Conservation (phyloP, 805 yeast genomes). For the Diddensiella transvaalensis region DNA sequence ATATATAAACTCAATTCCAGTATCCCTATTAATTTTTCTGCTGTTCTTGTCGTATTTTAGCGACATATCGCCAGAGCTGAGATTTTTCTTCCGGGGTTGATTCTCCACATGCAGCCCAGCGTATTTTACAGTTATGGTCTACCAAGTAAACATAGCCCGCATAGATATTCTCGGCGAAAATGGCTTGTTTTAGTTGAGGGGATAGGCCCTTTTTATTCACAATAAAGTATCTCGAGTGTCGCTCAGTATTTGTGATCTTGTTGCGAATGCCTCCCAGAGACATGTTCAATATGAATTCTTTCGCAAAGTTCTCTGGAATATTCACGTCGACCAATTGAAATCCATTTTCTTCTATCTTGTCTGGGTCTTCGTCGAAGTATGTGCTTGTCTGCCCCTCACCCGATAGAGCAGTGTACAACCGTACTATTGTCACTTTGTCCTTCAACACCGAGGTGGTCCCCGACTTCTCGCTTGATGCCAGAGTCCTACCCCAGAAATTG, state of each 20-base stretch:
- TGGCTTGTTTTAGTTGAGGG: conserved; percentile 51
- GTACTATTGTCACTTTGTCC: conserved; percentile 57
- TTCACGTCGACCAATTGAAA: conserved; percentile 75
- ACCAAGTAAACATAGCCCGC: conserved; percentile 81
- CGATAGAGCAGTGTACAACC: conserved; percentile 62
- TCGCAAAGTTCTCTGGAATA: conserved; percentile 68
- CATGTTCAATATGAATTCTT: conserved; percentile 58
- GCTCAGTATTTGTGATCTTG: conserved; percentile 40
- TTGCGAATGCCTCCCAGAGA: conserved; percentile 45
- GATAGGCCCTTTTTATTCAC: conserved; percentile 54
- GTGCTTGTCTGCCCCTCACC: conserved; percentile 66
- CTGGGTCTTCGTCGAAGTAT: conserved; percentile 48
- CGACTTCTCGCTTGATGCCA: conserved; percentile 34
- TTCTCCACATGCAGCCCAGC: conserved; percentile 91
- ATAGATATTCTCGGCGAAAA: conserved; percentile 68
- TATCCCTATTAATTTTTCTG: neutral
- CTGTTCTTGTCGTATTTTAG: conserved; percentile 53
- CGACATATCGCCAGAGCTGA: conserved; percentile 61
- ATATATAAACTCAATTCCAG: neutral
- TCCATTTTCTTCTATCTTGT: conserved; percentile 39
- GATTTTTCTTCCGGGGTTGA: conserved; percentile 64
- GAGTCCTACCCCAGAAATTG: conserved; percentile 58
- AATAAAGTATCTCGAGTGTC: conserved; percentile 59
- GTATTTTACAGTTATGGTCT: conserved; percentile 66
- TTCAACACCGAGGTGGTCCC: conserved; percentile 39